These are phyloP conservation scores for Aspergillus panamensis DNA, from an alignment of 495 filamentous ascomycete genomes.

Conservation along the genomic window DNA sequence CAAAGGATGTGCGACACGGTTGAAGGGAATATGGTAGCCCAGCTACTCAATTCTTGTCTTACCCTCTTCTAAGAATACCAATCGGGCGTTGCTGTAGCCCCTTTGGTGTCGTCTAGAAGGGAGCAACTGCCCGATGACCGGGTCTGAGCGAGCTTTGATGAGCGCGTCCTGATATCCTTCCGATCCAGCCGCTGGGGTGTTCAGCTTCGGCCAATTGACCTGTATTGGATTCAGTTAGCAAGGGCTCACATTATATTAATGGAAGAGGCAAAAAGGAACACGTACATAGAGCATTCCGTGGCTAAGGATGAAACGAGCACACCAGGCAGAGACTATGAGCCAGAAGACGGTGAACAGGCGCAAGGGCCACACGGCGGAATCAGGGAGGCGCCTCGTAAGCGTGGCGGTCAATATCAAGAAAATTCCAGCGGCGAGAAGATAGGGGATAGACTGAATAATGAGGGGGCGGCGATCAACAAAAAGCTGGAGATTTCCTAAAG, in stretches of 20 bases:
- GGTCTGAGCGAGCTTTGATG: constrained; percentile 68
- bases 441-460: constrained; percentile 84
- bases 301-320: constrained; percentile 64
- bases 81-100: constrained; percentile 70
- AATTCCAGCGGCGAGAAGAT: constrained; percentile 78
- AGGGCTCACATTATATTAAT: neutral
- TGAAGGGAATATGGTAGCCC: neutral
- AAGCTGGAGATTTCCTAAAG: constrained; percentile 59
- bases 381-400: constrained; percentile 64
- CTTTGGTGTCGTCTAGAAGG: constrained; percentile 62
- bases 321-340: constrained; percentile 64
- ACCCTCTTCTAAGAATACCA: constrained; percentile 84
- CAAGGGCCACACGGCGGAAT: constrained; percentile 70
- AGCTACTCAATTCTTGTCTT: constrained; percentile 89
- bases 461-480: constrained; percentile 87
- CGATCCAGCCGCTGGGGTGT: constrained; percentile 73
- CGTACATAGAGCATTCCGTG: constrained; percentile 93
- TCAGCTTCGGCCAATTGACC: constrained; percentile 98
- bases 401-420: constrained; percentile 80
- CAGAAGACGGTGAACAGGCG: constrained; percentile 75
- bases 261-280: constrained; percentile 20
- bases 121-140: constrained; percentile 68
- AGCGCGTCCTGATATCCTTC: constrained; percentile 90
- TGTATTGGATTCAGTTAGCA: constrained; percentile 32
- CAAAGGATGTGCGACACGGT: neutral